Evolutionary conservation across 768 basidiomycete species (phyloP), one percentile per base, ranked within the genome.

Genomic region (Psilocybe sp.): DNA sequence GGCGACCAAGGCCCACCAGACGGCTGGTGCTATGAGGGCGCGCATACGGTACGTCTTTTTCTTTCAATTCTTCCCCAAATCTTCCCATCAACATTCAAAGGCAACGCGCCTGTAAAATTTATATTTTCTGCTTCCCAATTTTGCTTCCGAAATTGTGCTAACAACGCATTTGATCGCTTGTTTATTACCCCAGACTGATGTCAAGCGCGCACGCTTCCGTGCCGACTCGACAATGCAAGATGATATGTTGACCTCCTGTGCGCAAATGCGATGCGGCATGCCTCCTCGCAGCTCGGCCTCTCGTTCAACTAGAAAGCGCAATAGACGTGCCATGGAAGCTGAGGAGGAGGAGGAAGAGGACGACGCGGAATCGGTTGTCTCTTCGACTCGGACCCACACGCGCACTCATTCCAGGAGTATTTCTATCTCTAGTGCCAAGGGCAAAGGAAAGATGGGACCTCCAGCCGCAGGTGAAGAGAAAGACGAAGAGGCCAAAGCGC

Each of bases 11-110:
- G 89, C 0, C 89, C 89, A 1, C 89, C 89, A 1, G 87, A 89
- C 61, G 89, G 89, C 1, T 92, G 87, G 87, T 92, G 89, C 59
- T 91, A 89, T 58, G 88, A 91, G 63, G 89, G 89, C 3, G 79
- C 76, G 64, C 89, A 92, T 63, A 90, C 89, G 7, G 84, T 84
- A 44, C 52, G 81, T 76, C 39, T 46, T 39, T 33, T 36, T 44
- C 72, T 16, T 42, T 31, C 16, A 53, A 47, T 34, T 10, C 36
- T 28, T 43, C 43, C 28, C 15, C 12, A 9, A 43, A 20, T 37
- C 23, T 34, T 49, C 51, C 47, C 11, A 35, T 43, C 41, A 40
- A 20, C 48, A 36, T 28, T 43, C 39, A 16, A n/a, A 20, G 5
- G 31, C 35, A 12, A 6, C 40, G 39, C 18, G 7, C 20, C 33